These are phyloP conservation scores for Calonectria henricotiae DNA, from an alignment of 2,329 filamentous ascomycete species.

Conservation along the genomic window DNA sequence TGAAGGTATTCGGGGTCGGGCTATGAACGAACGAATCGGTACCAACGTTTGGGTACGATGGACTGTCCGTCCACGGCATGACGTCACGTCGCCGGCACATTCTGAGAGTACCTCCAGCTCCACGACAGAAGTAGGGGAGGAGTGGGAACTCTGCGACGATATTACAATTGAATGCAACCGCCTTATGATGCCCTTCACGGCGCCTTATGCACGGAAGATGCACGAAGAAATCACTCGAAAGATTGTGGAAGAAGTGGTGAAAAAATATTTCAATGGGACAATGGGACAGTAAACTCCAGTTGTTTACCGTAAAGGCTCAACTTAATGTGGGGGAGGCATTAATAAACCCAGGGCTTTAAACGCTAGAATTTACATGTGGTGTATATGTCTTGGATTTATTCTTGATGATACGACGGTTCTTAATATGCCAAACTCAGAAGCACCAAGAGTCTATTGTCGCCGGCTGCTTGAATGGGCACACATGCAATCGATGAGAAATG, in stretches of 20 bases:
- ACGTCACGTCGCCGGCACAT: constrained; percentile 14
- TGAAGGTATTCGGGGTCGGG: constrained; percentile 60
- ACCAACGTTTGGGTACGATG: constrained; percentile 58
- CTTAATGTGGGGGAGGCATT: no score
- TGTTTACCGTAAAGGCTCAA: neutral
- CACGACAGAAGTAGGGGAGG: constrained; percentile 37
- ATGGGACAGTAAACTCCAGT: neutral
- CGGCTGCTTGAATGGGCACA: neutral
- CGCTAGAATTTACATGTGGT: neutral
- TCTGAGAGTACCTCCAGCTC: constrained; percentile 40
- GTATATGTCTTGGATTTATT: neutral
- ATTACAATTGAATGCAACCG: constrained; percentile 52
- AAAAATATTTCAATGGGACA: constrained; percentile 29
- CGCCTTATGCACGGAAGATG: constrained; percentile 48
- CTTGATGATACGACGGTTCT: neutral
- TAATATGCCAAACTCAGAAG: neutral
- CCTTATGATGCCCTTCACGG: constrained; percentile 55
- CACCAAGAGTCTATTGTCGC: no score
- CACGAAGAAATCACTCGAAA: constrained; percentile 51
- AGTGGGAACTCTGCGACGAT: constrained; percentile 53
- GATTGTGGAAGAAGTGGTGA: constrained; percentile 51
- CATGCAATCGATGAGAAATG: neutral
- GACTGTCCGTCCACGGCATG: constrained; percentile 42
- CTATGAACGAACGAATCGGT: constrained; percentile 57
- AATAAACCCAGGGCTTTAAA: neutral